Base-by-base conservation (phyloP, 805 yeast species). In the Wickerhamiella brachini region DNA sequence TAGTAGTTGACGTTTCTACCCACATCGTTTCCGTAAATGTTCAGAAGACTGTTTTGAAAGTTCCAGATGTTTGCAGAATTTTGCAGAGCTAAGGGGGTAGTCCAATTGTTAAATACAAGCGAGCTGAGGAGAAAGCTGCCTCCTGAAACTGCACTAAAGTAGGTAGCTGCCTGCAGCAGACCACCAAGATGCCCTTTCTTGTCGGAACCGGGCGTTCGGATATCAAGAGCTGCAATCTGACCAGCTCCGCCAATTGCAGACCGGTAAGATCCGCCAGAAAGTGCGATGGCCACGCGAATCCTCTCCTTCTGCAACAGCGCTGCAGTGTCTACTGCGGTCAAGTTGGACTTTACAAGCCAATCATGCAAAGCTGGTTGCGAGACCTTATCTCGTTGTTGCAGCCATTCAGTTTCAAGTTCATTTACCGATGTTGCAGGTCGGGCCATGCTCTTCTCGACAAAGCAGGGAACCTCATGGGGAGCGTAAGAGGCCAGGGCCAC, bases 241-340 rank as follows among this genome's bases (percentile, higher is more conserved):
- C 95, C 95, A 12, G 95, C 95, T 1, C 95, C 95, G 52, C 73
- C 68, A 45, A 87, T 68, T 85, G 87, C 85, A 34, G 95, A 94
- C 55, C 96, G 74, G 65, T 84, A 87, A 3, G 95, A 95, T 62
- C 96, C 95, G 46, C 95, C 95, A 15, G 85, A 74, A 56, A 79
- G 77, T 9, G 83, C 79, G 29, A 76, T 56, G 3, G 79, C 87
- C 43, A 83, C 69, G 47, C 73, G 70, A 51, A 76, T 69, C 7
- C 75, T 18, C 6, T 17, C 22, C 49, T 58, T 55, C 31, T 51
- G 45, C 41, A 58, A 47, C 49, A 57, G 71, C 18, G 47, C 34
- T 1, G 71, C 69, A 1, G 75, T 74, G 54, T 76, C 73, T 56
- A 78, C 75, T 54, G 72, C 78, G 15, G 68, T 62, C 64, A 79